Percentiles rank a stretch among this genome's conserved stretches.
phyloP scores from a whole-genome alignment of 305 asterid genomes.

The Stenogyne calaminthoides region DNA sequence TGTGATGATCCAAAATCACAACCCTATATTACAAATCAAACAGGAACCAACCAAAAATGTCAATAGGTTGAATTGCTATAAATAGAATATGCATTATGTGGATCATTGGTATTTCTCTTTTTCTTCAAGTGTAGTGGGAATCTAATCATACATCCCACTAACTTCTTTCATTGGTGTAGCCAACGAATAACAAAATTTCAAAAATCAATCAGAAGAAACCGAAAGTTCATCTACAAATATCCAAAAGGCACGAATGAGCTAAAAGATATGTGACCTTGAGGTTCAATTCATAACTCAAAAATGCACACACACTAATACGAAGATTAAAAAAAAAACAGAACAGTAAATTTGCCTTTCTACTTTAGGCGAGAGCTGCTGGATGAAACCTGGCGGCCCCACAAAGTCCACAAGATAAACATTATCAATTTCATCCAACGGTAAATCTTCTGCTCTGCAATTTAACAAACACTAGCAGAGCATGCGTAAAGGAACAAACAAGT shows the following conservation, averaged over 20 bases:
- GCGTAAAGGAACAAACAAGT: background rate
- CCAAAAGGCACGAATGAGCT: background rate
- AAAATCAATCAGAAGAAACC: background rate
- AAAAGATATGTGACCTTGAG: background rate
- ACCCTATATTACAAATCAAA: conserved; percentile 48
- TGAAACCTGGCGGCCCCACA: conserved; percentile 86
- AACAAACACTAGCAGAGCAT: conserved; percentile 31
- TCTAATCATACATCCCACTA: background rate
- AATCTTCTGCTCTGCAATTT: conserved; percentile 63
- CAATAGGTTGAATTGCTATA: background rate
- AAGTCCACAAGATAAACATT: conserved; percentile 77
- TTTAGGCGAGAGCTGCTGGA: conserved; percentile 58
- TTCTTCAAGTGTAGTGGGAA: background rate
- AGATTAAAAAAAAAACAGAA: background rate
- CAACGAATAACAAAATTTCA: background rate
- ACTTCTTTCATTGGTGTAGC: background rate
- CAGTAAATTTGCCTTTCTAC: conserved; percentile 50
- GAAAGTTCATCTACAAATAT: background rate
- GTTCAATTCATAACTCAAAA: background rate
- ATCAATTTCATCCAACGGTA: conserved; percentile 67
- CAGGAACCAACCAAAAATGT: background rate
- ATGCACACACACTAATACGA: background rate
- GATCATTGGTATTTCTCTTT: background rate
- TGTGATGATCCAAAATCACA: conserved; percentile 88
- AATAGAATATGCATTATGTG: background rate